Evolutionary conservation across 208 protist species (phyloP), one percentile per base, ranked within the genome.

Genomic region (Blastocrithidia nonstop): DNA sequence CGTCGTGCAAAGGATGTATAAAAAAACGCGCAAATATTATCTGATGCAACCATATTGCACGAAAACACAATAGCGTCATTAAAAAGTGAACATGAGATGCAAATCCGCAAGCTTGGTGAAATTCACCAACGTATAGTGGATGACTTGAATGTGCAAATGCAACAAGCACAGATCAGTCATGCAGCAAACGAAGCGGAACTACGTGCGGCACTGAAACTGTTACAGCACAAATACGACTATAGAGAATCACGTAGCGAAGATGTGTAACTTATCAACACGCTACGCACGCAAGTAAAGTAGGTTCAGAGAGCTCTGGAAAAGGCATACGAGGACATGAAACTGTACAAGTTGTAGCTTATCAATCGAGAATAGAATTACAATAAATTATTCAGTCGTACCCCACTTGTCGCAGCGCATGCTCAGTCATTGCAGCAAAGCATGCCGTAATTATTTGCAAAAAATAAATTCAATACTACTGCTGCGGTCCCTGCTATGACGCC

Each of bases 331-430:
- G 88, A 97, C 50, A 69, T 96, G 66, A 82, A 89, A 21, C 57
- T 86, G 32, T 96, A 94, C 71, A 94, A 94, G 60, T 50, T 97
- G 28, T 88, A 97, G 51, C 77, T 97, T 16, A 60, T 90, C 32
- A 97, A 97, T 56, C 65, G 88, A 1, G 93, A 97, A 49, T 87
- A 96, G 40, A 96, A 83, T 50, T 97, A 94, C 67, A 95, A 95
- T 54, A 94, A 94, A 35, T 56, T 91, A 2, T 97, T 97, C 60
- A 62, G 71, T 6, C 49, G 93, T 19, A 56, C 65, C n/a, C 83
- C 81, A 1, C 51, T 52, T 16, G 57, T 79, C 8, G 66, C 66
- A 3, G 66, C 53, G 40, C 56, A 52, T 29, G 55, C 56, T 17
- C 51, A 20, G 2, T 31, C 50, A 0, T 31, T 55, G 11, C 51